These are phyloP conservation scores for Vitellaria paradoxa DNA, from an alignment of 179 eudicot genomes.

Conservation along the genomic window DNA sequence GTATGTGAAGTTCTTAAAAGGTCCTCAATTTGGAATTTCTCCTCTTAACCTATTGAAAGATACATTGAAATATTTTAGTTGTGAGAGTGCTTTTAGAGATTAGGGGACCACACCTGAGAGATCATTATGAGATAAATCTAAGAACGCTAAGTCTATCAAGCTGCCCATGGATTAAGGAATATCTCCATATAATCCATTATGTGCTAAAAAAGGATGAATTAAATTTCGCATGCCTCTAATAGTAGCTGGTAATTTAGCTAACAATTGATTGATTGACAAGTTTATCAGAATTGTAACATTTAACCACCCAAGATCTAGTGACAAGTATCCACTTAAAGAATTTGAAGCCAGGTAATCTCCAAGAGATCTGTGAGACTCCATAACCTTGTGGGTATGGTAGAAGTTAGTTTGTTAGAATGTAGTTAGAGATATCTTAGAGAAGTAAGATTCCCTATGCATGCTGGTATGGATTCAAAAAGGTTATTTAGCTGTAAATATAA, in stretches of 20 bases:
- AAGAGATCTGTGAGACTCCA: background rate
- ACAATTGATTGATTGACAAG: slow-evolving; percentile 4
- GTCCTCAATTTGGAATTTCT: background rate
- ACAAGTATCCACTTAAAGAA: background rate
- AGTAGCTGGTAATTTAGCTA: background rate
- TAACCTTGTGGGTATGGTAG: no score
- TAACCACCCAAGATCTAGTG: background rate
- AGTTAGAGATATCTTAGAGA: no score
- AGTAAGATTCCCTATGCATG: no score
- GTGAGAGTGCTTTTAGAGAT: no score
- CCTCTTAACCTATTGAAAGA: slow-evolving; percentile 10
- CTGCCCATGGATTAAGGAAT: background rate
- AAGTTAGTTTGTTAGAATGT: background rate
- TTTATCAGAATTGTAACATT: background rate
- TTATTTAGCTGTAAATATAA: no score
- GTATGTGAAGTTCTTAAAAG: background rate
- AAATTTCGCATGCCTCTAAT: background rate
- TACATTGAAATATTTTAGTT: no score
- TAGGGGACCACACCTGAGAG: no score
- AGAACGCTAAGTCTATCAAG: background rate
- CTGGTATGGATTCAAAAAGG: no score
- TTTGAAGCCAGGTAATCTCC: background rate
- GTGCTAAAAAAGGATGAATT: background rate
- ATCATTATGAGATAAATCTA: no score
- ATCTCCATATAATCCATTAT: background rate